phyloP scores from a whole-genome alignment of 2,329 filamentous ascomycete genomes.

The Microthyrium microscopicum region DNA sequence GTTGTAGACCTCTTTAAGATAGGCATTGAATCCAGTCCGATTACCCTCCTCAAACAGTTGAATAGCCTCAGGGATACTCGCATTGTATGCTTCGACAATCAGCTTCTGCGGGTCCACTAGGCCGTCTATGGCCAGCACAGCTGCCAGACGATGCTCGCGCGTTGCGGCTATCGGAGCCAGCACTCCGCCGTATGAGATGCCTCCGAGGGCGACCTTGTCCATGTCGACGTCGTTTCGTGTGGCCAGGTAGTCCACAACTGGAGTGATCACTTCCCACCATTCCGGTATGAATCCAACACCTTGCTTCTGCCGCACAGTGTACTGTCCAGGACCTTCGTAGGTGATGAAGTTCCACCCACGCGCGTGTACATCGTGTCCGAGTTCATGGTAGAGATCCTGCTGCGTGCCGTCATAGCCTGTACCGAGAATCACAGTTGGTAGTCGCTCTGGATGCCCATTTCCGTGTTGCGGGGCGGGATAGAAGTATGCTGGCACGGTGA shows the following conservation, averaged over 20 bases:
- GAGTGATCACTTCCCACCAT: conserved; percentile 17
- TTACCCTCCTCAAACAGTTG: background rate
- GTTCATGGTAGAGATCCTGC: conserved; percentile 15
- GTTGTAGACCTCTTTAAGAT: too few relatives aligned
- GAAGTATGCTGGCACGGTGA: too few relatives aligned
- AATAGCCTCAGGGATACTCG: background rate
- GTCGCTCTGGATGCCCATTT: background rate
- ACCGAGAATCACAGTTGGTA: conserved; percentile 13
- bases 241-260: conserved; percentile 17
- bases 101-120: background rate
- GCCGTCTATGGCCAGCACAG: conserved; percentile 12
- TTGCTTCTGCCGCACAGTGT: conserved; percentile 13
- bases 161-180: conserved; percentile 17
- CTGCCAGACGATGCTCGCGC: conserved; percentile 15
- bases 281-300: conserved; percentile 15
- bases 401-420: conserved; percentile 17
- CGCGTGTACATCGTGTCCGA: conserved; percentile 14
- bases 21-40: background rate
- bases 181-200: conserved; percentile 17
- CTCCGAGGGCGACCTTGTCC: conserved; percentile 14
- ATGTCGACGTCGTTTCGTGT: conserved; percentile 12
- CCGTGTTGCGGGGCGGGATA: too few relatives aligned
- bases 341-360: conserved; percentile 18
- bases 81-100: too few relatives aligned
- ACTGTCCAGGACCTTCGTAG: conserved; percentile 20